Evolutionary conservation across 495 filamentous ascomycete species (phyloP), one percentile per base, ranked within the genome.

Genomic region (Eremomyces bilateralis): DNA sequence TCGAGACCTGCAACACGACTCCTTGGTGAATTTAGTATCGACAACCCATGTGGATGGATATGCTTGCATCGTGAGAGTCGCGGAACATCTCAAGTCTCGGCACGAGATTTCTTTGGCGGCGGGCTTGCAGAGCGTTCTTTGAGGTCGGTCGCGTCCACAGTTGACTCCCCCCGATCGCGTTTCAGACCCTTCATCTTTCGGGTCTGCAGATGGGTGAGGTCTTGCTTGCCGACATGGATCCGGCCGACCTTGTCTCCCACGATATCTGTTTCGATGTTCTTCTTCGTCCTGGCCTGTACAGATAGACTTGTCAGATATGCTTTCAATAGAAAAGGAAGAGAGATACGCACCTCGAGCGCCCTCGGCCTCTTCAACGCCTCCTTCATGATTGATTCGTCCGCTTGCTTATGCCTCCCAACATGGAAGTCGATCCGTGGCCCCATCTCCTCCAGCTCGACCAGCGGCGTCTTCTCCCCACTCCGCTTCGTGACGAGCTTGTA

Each of bases 171-270:
- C 15, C 73, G 57, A 18, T 65, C 64, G 33, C 90, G 63, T 68
- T 95, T 95, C 42, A 97, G 54, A 38, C 88, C 88, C 71, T 97
- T 97, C 84, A 97, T 94, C 73, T 97, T 97, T 49, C 88, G 69
- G 30, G 81, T 93, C 69, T 95, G 88, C 56, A 97, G 52, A 40
- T 73, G 65, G 39, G 60, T 63, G 22, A 97, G 63, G 58, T 95
- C 85, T 56, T 94, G 80, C 63, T 78, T 82, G 49, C 76, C 80
- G 19, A 88, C 54, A 59, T 97, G 90, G 36, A 97, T 81, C 37
- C 82, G 68, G 35, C 90, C 88, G 35, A 95, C 59, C 69, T 95
- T 94, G 51, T 97, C 90, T 51, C 90, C 88, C 41, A 97, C 76
- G 29, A 73, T 56, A 52, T 94, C 85, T 42, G 77, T 92, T 39